phyloP scores from a whole-genome alignment of 495 filamentous ascomycete genomes.

The Hypoxylon intermedium region DNA sequence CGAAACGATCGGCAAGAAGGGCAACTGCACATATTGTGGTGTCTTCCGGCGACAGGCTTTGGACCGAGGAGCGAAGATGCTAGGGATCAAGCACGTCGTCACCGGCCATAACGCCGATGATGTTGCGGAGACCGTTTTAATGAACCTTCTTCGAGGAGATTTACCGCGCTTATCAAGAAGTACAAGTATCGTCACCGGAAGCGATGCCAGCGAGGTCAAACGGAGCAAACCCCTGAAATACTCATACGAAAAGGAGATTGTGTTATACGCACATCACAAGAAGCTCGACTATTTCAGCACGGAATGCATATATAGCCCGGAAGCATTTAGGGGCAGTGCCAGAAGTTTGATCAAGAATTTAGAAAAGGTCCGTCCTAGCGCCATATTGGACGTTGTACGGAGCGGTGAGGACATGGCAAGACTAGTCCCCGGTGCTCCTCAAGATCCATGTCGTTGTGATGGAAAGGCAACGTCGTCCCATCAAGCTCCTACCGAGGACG shows the following conservation, averaged over 20 bases:
- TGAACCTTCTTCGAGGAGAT: slow-evolving; percentile 94
- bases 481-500: slow-evolving; percentile 58
- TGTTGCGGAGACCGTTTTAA: slow-evolving; percentile 96
- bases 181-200: slow-evolving; percentile 90
- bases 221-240: slow-evolving; percentile 97
- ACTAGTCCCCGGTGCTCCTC: slow-evolving; percentile 70
- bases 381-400: slow-evolving; percentile 91
- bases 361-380: slow-evolving; percentile 89
- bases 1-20: slow-evolving; percentile 93
- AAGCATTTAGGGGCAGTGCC: slow-evolving; percentile 95
- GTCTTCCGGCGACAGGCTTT: slow-evolving; percentile 95
- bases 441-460: slow-evolving; percentile 48
- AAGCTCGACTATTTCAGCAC: slow-evolving; percentile 97
- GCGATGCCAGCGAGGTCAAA: slow-evolving; percentile 77
- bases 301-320: slow-evolving; percentile 97
- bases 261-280: slow-evolving; percentile 94
- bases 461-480: slow-evolving; percentile 32
- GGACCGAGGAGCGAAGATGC: slow-evolving; percentile 85
- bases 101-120: slow-evolving; percentile 99
- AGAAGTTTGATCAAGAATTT: slow-evolving; percentile 92
- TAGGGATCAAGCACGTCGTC: slow-evolving; percentile 92
- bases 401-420: slow-evolving; percentile 96
- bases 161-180: slow-evolving; percentile 83
- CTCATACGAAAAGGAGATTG: slow-evolving; percentile 98
- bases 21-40: slow-evolving; percentile 98